Conservation (phyloP, 1,139 yeast species). For the Yamadazyma mexicana region DNA sequence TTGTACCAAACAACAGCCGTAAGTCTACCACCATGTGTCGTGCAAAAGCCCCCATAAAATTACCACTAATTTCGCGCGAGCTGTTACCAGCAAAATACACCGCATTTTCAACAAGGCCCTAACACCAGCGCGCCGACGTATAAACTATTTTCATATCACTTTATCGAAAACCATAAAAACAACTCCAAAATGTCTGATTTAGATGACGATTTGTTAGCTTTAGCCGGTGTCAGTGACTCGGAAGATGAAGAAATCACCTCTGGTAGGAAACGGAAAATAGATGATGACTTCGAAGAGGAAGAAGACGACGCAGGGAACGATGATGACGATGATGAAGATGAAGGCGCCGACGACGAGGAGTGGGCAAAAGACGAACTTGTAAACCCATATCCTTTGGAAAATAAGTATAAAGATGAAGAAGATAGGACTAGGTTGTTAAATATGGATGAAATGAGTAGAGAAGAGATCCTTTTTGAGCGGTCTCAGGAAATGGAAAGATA, state of each 20-base stretch:
- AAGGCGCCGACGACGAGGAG: conserved; percentile 20
- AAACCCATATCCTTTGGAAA: conserved; percentile 90
- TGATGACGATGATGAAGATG: conserved; percentile 24
- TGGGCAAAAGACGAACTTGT: conserved; percentile 38
- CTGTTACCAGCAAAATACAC: no score
- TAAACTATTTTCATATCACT: no score
- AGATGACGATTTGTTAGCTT: conserved; percentile 87
- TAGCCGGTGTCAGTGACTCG: conserved; percentile 69
- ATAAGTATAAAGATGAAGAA: conserved; percentile 79
- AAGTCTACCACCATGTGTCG: no score
- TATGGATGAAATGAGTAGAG: conserved; percentile 91
- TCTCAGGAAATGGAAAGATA: conserved; percentile 86
- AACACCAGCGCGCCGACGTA: no score
- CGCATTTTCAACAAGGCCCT: no score
- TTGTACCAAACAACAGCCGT: no score
- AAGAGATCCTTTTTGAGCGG: conserved; percentile 86
- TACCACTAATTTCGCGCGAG: no score
- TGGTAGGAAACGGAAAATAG: conserved; percentile 13
- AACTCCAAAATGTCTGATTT: conserved; percentile 51
- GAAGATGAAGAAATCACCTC: conserved; percentile 26
- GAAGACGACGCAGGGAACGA: conserved; percentile 24
- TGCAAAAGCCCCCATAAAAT: no score
- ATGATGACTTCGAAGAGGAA: conserved; percentile 25
- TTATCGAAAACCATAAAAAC: neutral
- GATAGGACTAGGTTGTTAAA: conserved; percentile 68